Conservation (phyloP, 2,329 filamentous ascomycete species). For the Bimuria novae-zelandiae region DNA sequence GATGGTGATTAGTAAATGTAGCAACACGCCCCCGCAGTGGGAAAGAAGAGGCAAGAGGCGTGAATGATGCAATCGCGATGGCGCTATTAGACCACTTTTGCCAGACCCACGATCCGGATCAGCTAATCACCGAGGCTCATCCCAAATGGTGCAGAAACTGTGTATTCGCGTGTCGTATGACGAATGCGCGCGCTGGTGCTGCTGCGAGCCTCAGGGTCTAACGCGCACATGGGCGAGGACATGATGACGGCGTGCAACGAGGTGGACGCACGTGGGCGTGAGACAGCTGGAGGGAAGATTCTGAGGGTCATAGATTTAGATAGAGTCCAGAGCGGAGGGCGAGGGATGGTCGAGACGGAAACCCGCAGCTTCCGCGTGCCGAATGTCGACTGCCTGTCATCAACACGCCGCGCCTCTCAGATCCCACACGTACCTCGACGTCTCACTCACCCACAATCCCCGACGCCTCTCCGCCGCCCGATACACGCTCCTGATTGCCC, state of each 20-base stretch:
- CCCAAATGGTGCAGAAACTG: slow-evolving; percentile 1
- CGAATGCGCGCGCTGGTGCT: neutral
- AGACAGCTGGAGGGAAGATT: too few species aligned
- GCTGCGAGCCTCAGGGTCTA: neutral
- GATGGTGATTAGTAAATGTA: slow-evolving; percentile 28
- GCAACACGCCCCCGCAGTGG: slow-evolving; percentile 36
- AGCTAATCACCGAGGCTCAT: slow-evolving; percentile 9
- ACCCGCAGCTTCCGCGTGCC: slow-evolving; percentile 21
- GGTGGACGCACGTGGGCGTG: too few species aligned
- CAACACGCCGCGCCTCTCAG: slow-evolving; percentile 19
- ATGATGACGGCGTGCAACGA: neutral
- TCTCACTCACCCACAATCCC: neutral
- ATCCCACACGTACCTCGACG: neutral
- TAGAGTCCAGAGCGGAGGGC: neutral
- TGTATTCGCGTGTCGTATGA: slow-evolving; percentile 14
- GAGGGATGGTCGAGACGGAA: slow-evolving; percentile 3
- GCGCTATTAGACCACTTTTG: slow-evolving; percentile 13
- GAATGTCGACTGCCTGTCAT: slow-evolving; percentile 21
- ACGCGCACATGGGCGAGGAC: neutral
- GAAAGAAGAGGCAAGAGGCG: slow-evolving; percentile 7
- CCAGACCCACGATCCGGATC: slow-evolving; percentile 17
- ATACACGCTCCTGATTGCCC: too few species aligned
- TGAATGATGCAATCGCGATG: slow-evolving; percentile 40
- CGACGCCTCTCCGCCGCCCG: too few species aligned
- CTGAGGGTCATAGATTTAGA: too few species aligned